phyloP scores from a whole-genome alignment of 2,329 filamentous ascomycete species.

The Fusarium sp. region DNA sequence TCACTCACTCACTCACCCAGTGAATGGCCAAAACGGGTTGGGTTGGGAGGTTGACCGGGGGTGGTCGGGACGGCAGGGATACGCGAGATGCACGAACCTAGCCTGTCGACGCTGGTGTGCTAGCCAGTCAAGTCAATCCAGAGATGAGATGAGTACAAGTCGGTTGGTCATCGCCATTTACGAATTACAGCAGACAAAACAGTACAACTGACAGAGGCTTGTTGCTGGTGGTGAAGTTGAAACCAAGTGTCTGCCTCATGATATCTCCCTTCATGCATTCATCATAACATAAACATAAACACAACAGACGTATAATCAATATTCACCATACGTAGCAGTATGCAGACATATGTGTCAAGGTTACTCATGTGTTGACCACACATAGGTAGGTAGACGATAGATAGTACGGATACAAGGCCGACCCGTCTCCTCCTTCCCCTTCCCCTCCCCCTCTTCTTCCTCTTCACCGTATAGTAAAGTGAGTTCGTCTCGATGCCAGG shows the following conservation, averaged over 20 bases:
- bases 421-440: constrained; percentile 9
- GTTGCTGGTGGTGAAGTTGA: not conserved
- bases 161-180: constrained; percentile 30
- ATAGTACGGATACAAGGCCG: constrained; percentile 4
- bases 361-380: constrained; percentile 12
- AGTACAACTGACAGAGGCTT: constrained; percentile 22
- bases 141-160: constrained; percentile 38
- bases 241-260: not conserved
- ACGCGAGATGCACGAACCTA: constrained; percentile 48
- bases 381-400: not conserved
- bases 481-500: constrained; percentile 11
- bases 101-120: constrained; percentile 34
- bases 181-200: constrained; percentile 13
- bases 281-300: not conserved
- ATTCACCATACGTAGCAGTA: not conserved
- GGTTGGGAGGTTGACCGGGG: constrained; percentile 47
- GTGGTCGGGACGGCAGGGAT: constrained; percentile 46
- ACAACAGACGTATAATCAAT: not conserved
- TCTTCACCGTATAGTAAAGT: constrained; percentile 18
- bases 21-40: constrained; percentile 40
- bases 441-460: not conserved
- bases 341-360: not conserved
- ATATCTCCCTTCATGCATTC: not conserved
- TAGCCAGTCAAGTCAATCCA: constrained; percentile 34
- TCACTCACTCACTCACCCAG: constrained; percentile 26